Percentiles rank a stretch among this genome's conserved stretches.
Evolutionary conservation across 139 green algal species (phyloP).

Genomic region (Mesostigma viride): DNA sequence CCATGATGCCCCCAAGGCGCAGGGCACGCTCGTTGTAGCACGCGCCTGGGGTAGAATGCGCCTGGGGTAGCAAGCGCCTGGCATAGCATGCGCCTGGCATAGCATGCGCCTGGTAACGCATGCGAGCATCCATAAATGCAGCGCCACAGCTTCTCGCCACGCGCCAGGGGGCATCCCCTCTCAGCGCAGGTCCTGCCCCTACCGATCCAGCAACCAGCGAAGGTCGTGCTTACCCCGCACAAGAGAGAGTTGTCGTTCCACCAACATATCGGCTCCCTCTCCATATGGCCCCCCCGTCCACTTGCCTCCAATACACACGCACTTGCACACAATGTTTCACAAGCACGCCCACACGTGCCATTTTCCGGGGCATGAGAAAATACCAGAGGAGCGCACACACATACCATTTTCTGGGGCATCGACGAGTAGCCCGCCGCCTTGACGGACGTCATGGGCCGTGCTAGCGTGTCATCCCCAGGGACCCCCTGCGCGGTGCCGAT

Average conservation of each 20-base stretch:
- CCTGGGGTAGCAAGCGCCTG: background rate
- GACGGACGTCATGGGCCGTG: conserved; percentile 70
- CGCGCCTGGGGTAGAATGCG: background rate
- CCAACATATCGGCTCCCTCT: too few relatives aligned
- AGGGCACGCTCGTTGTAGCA: background rate
- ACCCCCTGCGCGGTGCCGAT: too few relatives aligned
- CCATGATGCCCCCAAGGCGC: background rate
- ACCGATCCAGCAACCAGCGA: too few relatives aligned
- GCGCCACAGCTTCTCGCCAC: too few relatives aligned
- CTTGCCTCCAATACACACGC: too few relatives aligned
- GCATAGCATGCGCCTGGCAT: background rate
- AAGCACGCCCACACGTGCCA: background rate
- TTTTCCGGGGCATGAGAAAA: background rate
- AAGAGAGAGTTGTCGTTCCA: too few relatives aligned
- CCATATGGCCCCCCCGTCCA: too few relatives aligned
- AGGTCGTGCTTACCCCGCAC: background rate
- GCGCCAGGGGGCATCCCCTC: too few relatives aligned
- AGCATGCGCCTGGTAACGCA: too few relatives aligned
- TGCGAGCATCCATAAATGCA: too few relatives aligned
- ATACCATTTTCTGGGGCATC: background rate
- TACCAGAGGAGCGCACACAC: background rate
- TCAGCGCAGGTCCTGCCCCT: too few relatives aligned
- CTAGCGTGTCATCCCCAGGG: conserved; percentile 20
- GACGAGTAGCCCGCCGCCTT: conserved; percentile 48
- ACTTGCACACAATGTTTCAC: background rate